Evolutionary conservation across 352 stramenopile species (phyloP), one percentile per base, ranked within the genome.

Genomic region (Phytophthora pinifolia): DNA sequence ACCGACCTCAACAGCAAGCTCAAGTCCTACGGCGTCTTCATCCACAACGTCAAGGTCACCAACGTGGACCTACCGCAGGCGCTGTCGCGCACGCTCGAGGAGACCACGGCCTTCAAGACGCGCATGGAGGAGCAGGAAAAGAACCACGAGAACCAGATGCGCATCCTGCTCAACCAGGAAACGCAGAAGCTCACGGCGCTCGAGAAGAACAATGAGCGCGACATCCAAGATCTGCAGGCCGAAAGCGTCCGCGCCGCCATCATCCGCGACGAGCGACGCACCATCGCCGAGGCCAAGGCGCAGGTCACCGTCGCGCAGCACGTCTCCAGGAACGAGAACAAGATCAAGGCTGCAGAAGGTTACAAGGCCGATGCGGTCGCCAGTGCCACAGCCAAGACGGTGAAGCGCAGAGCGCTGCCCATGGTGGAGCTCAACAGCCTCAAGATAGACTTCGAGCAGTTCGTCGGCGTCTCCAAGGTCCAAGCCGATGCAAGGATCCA

Each of bases 41-140:
- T 95, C 43, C 75, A 93, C 64, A 93, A 92, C 60, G 83, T 93
- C 61, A 94, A 93, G 60, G 86, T 96, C 50, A 93, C 84, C 5
- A 85, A 92, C 61, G 83, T 94, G 6, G 83, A 84, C 13, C 59
- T 96, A 14, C 83, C 83, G 1, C 36, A 63, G 6, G 63, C 70
- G 22, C 62, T 96, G 4, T 92, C 81, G 7, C 55, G 61, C 17
- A 88, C 73, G 13, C 70, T 96, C 14, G 86, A 96, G 49, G 75
- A 86, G 38, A 92, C 83, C 29, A 90, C 83, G 10, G 80, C 79
- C 14, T 93, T 94, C 66, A 93, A 96, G 72, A 92, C 83, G 7
- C 73, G 79, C 20, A 96, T 96, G 79, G 78, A 89, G 38, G 83
- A 96, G 64, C 82, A 93, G 56, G 83, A 94, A 59, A 96, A 96